Evolutionary conservation across 2,329 filamentous ascomycete species (phyloP).

Genomic region (Talaromyces albobiverticillius): DNA sequence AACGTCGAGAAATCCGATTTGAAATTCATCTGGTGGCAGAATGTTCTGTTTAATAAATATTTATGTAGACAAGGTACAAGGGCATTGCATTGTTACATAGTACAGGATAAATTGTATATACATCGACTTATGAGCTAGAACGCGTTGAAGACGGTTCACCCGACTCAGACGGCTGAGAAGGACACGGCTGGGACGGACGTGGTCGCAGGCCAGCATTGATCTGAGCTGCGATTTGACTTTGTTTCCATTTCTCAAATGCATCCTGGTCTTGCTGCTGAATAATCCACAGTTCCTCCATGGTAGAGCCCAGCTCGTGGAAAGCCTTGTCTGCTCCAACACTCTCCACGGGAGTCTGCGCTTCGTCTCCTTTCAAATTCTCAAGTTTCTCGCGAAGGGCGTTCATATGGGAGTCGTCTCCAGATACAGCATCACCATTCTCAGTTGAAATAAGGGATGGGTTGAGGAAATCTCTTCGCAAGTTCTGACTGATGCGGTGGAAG

Average conservation of each 20-base stretch:
- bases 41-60: no score
- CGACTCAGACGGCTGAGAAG: background rate
- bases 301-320: constrained; percentile 43
- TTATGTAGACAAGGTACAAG: no score
- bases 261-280: constrained; percentile 43
- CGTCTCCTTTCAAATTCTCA: constrained; percentile 41
- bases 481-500: constrained; percentile 66
- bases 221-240: constrained; percentile 47
- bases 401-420: constrained; percentile 43
- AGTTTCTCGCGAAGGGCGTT: constrained; percentile 43
- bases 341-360: constrained; percentile 40
- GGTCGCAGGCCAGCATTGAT: constrained; percentile 39
- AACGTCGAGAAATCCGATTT: no score
- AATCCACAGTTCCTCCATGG: constrained; percentile 44
- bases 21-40: no score
- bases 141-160: background rate
- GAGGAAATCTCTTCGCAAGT: constrained; percentile 63
- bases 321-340: constrained; percentile 38
- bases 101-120: no score
- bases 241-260: constrained; percentile 42
- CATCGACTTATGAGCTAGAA: no score
- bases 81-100: no score
- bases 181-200: constrained; percentile 13
- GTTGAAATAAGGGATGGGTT: constrained; percentile 44
- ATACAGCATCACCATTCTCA: constrained; percentile 31